Base-by-base conservation (phyloP, 2,329 filamentous ascomycete species). In the Venturia nashicola region DNA sequence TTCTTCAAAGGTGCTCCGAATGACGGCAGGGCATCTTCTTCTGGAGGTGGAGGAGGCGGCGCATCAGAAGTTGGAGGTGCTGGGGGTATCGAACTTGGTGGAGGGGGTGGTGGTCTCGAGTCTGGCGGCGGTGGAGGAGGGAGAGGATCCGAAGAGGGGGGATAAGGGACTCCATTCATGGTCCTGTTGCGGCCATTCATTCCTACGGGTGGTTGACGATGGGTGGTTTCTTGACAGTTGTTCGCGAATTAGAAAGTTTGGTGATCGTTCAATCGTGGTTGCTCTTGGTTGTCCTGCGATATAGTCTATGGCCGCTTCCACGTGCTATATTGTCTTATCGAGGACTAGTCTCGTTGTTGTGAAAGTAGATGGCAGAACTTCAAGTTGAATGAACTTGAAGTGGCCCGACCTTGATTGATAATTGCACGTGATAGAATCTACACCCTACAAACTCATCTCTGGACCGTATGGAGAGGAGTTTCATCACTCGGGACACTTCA, bases 41-140 rank as follows among this genome's bases (percentile, higher is more conserved):
- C 48, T 23, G 59, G 59, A 14, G 66, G 65, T 20, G 66, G 66
- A 20, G 64, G 55, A 23, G 61, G 66, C 36, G 64, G 62, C 39
- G 54, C 44, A 51, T 66, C 65, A 23, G 63, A 63, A 42, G 65
- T 64, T 54, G 67, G 67, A 61, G 65, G 65, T 36, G 67, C 59
- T 46, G 61, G 46, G 11, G 61, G 46, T 63, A 69, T 66, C 39
- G 61, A 40, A 23, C n/a, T 48, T 27, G 42, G 42, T 12, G 46
- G 46, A 44, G 42, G 61, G 4, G 46, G 46, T 43, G 61, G 42
- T 62, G 42, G n/a, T 42, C n/a, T 23, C 23, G 27, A 18, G 44
- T 61, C 59, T 61, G 48, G 40, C 9, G 70, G 70, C 39, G 67
- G 67, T 8, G 66, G 66, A 43, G 65, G 59, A 14, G 61, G 67